Base-by-base conservation (phyloP, 2,329 filamentous ascomycete species). In the Metarhizium anisopliae region DNA sequence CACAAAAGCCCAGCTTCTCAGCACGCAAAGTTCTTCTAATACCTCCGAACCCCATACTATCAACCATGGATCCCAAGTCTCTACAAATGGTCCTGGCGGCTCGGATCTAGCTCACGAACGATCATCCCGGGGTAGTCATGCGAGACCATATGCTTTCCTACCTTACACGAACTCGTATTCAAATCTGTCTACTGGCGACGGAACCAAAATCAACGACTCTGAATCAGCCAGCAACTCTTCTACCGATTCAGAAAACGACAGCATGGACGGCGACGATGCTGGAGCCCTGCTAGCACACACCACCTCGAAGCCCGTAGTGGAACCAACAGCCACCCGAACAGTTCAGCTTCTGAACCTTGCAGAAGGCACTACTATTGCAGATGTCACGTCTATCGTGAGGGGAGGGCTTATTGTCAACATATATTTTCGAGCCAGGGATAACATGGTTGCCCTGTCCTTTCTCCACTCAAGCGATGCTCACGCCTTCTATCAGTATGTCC, bases 381-480 rank as follows among this genome's bases (percentile, higher is more conserved):
- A 94, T 59, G 72, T 94, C 57, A 77, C 80, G 3, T 75, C 77
- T 25, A 77, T 78, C 11, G 72, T 94, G 53, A 83, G 85, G 56
- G 89, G 90, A 29, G 90, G 89, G 1, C 76, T 81, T 59, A 63
- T 95, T 11, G 68, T 92, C 11, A 86, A 90, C 59, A 73, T 93
- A 45, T 86, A 80, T 61, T 62, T 91, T 51, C 81, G 83, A 36
- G 65, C 62, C 8, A 70, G 79, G 47, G 84, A 90, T 53, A 79
- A 79, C 36, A 74, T 73, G 49, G 87, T 83, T 4, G 80, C 77
- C 47, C 76, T 94, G 2, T 89, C 89, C 0, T 94, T 94, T 65
- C 74, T 89, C 6, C 76, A 84, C 52, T 80, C 80, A 38, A 73
- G 77, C 20, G 79, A 83, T 56, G 86, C 86, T n/a, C 70, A 73